A percentile compares a stretch with the other conserved stretches of the same genome.
Evolutionary conservation across 148 eudicot species (phyloP).

Genomic region (Linanthus parryae): DNA sequence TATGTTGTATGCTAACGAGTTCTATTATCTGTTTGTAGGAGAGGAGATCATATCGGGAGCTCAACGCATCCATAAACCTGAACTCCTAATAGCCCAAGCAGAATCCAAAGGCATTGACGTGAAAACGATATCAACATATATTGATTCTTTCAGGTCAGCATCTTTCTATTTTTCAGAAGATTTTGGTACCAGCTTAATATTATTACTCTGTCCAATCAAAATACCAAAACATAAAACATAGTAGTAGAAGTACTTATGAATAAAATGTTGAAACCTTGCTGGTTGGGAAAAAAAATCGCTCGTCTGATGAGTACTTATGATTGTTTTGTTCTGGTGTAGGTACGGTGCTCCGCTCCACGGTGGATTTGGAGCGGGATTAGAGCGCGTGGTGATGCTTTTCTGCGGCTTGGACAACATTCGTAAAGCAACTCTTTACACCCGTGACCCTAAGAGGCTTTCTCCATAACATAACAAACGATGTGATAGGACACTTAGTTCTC

Average conservation of each 20-base stretch:
- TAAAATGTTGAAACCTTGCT: too few relatives aligned
- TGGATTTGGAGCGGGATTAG: slow-evolving; percentile 93
- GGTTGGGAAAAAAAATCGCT: too few relatives aligned
- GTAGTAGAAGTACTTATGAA: too few relatives aligned
- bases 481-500: background rate
- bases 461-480: slow-evolving; percentile 27
- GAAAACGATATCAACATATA: slow-evolving; percentile 55
- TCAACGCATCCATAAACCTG: slow-evolving; percentile 86
- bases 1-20: background rate
- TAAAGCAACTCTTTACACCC: slow-evolving; percentile 66
- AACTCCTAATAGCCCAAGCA: slow-evolving; percentile 52
- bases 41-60: slow-evolving; percentile 99
- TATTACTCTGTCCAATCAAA: too few relatives aligned
- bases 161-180: too few relatives aligned
- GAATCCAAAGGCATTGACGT: slow-evolving; percentile 62
- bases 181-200: too few relatives aligned
- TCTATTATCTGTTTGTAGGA: slow-evolving; percentile 32
- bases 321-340: slow-evolving; percentile 30
- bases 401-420: slow-evolving; percentile 80
- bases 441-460: slow-evolving; percentile 64
- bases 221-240: too few relatives aligned
- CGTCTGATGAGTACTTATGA: too few relatives aligned
- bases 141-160: slow-evolving; percentile 90
- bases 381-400: slow-evolving; percentile 91
- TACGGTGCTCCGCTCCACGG: slow-evolving; percentile 97